phyloP scores from a whole-genome alignment of 108 stramenopile genomes.

The Nannochloropsis gaditana region DNA sequence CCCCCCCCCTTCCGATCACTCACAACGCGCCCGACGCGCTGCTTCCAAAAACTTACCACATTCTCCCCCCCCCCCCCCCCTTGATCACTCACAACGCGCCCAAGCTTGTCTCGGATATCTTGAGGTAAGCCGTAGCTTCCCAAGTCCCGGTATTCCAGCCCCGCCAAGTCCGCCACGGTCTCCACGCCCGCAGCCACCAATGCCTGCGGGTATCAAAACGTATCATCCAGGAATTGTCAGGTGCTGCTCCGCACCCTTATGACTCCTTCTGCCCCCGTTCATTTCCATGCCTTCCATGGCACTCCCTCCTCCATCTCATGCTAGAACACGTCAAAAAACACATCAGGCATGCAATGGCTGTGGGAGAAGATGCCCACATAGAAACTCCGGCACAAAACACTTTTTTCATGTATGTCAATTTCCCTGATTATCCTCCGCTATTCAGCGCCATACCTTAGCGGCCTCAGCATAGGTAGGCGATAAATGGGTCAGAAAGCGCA shows the following conservation, averaged over 20 bases:
- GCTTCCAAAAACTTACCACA: not conserved
- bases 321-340: too few relatives aligned
- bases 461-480: not conserved
- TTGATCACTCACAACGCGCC: not conserved
- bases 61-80: not conserved
- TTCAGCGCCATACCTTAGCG: not conserved
- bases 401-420: not conserved
- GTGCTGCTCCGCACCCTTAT: too few relatives aligned
- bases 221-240: not conserved
- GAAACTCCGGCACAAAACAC: not conserved
- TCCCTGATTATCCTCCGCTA: not conserved
- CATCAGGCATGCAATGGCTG: too few relatives aligned
- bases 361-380: too few relatives aligned
- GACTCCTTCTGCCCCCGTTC: too few relatives aligned
- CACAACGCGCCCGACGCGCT: not conserved
- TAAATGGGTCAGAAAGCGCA: not conserved
- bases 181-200: not conserved
- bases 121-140: not conserved
- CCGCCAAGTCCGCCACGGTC: constrained; percentile 14
- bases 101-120: not conserved
- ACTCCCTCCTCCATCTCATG: too few relatives aligned
- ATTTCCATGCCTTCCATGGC: too few relatives aligned
- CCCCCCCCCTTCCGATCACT: not conserved
- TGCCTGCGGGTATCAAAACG: not conserved
- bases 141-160: constrained; percentile 13